phyloP scores from a whole-genome alignment of 2,329 filamentous ascomycete species.

The Fusarium nanum region DNA sequence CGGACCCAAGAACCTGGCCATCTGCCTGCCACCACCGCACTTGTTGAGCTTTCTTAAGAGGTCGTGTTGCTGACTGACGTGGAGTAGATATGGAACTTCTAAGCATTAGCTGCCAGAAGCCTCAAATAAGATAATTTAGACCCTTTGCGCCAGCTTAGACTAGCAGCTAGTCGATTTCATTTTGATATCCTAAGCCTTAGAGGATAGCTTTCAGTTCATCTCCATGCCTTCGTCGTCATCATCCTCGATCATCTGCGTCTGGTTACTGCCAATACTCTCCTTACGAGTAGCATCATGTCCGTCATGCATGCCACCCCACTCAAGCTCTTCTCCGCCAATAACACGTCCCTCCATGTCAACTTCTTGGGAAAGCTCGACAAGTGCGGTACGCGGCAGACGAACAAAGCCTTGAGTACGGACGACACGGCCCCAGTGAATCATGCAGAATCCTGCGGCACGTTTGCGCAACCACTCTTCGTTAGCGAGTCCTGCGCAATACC shows the following conservation, averaged over 20 bases:
- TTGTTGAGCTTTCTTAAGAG: too few species aligned
- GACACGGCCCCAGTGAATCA: constrained; percentile 94
- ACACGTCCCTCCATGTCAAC: constrained; percentile 94
- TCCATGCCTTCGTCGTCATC: constrained; percentile 75
- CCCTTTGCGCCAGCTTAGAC: too few species aligned
- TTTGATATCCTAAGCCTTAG: background rate
- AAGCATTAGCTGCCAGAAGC: too few species aligned
- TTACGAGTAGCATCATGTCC: constrained; percentile 60
- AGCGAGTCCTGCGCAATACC: constrained; percentile 91
- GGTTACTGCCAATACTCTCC: constrained; percentile 69
- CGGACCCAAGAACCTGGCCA: too few species aligned
- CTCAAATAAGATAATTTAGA: too few species aligned
- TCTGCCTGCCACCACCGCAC: too few species aligned
- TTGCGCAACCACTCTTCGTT: constrained; percentile 94
- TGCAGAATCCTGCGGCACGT: constrained; percentile 86
- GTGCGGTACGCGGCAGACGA: constrained; percentile 78
- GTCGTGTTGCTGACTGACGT: too few species aligned
- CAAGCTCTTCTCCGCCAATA: constrained; percentile 85
- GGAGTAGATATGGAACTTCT: too few species aligned
- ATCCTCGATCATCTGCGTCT: constrained; percentile 67
- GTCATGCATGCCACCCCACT: constrained; percentile 63
- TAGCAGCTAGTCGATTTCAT: too few species aligned
- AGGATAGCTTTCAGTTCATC: constrained; percentile 54
- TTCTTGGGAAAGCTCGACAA: constrained; percentile 93
- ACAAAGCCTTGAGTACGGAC: constrained; percentile 91